Base-by-base conservation (phyloP, 2,329 filamentous ascomycete species). In the Aureobasidium namibiae region DNA sequence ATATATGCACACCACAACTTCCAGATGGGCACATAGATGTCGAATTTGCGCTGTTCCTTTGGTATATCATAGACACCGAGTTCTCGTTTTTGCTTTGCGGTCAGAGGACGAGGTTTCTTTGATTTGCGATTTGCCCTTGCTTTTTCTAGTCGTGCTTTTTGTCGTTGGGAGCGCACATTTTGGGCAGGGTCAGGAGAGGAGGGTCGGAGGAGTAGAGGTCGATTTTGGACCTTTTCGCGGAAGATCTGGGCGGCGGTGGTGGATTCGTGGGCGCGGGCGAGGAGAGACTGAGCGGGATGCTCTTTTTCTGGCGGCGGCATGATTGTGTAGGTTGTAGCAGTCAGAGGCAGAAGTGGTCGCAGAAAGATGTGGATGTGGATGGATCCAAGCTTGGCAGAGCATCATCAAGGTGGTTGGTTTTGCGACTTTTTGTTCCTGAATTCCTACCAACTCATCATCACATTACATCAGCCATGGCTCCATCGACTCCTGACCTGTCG, bases 1-100 rank as follows among this genome's bases (percentile, higher is more conserved):
- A 94, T 88, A 73, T 99, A 99, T 3, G 82, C 85, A 38, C 85
- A 74, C 94, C 94, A 99, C 63, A 99, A 77, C 16, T 73, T 73
- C 70, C 95, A 84, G 65, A 99, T 74, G 0, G 88, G 87, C 65
- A 85, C 81, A 71, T 94, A 97, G 33, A 92, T 80, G 4, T 79
- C 79, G 68, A 95, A 95, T 63, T 85, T 86, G 65, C 82, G 81
- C 59, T 86, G 83, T 36, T 80, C 75, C 61, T 83, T 83, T 0
- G 88, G 87, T 6, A 96, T 80, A 11, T 89, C 82, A 74, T 95
- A 86, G 16, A 96, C 78, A 11, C 85, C 83, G 0, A 91, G 79
- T 4, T 76, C 76, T 14, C 91, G 86, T 65, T 92, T 90, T 69
- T 94, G 82, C 23, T 86, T 84, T 0, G 91, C 87, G 0, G 90